phyloP scores from a whole-genome alignment of 257 asterid genomes.

The Nicotiana noctiflora region DNA sequence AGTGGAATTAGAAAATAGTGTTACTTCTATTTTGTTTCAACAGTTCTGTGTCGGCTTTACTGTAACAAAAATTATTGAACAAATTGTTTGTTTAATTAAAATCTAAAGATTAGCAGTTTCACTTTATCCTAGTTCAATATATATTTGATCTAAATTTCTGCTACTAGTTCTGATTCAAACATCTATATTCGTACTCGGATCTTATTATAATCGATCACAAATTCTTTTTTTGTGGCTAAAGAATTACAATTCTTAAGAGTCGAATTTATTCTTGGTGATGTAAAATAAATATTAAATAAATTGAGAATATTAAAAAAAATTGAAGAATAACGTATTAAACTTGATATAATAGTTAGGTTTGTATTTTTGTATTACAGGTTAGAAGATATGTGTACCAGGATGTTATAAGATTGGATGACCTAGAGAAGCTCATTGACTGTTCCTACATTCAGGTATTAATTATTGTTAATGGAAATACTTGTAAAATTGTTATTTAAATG shows the following conservation, averaged over 20 bases:
- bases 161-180: too few species aligned
- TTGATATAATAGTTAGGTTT: background rate
- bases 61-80: background rate
- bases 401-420: constrained; percentile 79
- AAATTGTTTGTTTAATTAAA: background rate
- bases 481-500: background rate
- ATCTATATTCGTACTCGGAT: too few species aligned
- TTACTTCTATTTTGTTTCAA: too few species aligned
- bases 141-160: too few species aligned
- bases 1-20: too few species aligned
- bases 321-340: background rate
- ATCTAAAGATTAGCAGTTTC: too few species aligned
- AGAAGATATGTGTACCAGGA: constrained; percentile 80
- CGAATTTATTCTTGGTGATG: too few species aligned
- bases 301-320: background rate
- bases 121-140: too few species aligned
- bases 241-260: too few species aligned
- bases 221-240: too few species aligned
- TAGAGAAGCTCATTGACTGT: constrained; percentile 76
- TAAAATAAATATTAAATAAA: background rate
- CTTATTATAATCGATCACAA: too few species aligned
- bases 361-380: constrained; percentile 34
- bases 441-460: constrained; percentile 61
- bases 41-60: too few species aligned
- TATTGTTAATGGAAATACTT: background rate